Evolutionary conservation across 148 eudicot species (phyloP), one percentile per base, ranked within the genome.

Genomic region (Cornus controversa): DNA sequence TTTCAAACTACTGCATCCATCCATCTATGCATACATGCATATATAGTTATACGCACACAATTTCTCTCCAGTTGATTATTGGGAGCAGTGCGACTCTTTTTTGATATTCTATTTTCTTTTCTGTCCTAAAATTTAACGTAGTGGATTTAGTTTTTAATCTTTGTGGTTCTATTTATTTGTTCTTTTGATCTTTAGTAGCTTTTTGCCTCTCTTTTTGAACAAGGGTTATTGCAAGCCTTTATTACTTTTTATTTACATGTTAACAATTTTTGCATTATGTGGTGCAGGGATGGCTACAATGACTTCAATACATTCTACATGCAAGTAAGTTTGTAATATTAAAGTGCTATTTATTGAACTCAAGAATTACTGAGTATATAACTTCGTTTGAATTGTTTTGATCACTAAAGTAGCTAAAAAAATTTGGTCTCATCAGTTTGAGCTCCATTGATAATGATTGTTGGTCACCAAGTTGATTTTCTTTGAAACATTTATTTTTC

Each of bases 301-400:
- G 99, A 96, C 82, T 96, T 96, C 87, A 96, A 96, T 76, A 96
- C 99, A 77, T 96, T 96, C 86, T 96, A 96, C 85, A 89, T 96
- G 95, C 99, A 96, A 89, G 99, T 96, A 91, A 93, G 99, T 50
- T 72, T 45, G 53, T 69, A 54, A 69, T 36, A 40, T 40, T 69
- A 34, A 75, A 45, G 8, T 64, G 50, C 50, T 34, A 28, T 73
- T 53, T 66, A 20, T 47, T 45, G 68, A 27, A 20, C 24, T 74
- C 20, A 14, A 64, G 34, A 25, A 31, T 31, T 31, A 31, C 34
- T 31, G 34, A 31, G 34, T 31, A 29, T 29, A 29, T 29, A 29
- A 29, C 31, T 3, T 29, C 4, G 34, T 31, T 31, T 31, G 34
- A 31, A 5, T 31, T 31, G 34, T 31, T 31, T 31, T 31, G 34